A percentile compares a stretch with the other conserved stretches of the same genome.
phyloP scores from a whole-genome alignment of 306 rosid species.

The Fagus crenata region DNA sequence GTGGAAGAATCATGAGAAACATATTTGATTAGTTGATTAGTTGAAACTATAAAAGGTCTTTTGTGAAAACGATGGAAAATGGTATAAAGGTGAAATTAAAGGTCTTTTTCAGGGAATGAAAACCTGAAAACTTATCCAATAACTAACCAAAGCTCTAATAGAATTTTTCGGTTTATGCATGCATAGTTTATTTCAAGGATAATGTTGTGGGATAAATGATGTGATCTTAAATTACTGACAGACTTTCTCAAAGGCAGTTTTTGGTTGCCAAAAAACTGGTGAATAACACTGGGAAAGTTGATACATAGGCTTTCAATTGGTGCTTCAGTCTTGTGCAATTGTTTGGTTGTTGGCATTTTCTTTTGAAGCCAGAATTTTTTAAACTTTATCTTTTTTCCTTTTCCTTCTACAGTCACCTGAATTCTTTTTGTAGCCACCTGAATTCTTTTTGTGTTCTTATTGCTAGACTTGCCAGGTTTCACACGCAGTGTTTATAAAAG shows the following conservation, averaged over 20 bases:
- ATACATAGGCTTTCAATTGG: slow-evolving; percentile 2
- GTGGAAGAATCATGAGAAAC: not conserved
- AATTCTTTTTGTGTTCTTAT: slow-evolving; percentile 21
- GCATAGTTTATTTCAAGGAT: not conserved
- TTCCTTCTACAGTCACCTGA: slow-evolving; percentile 13
- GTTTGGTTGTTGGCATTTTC: not conserved
- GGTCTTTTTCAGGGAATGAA: not conserved
- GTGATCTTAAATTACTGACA: not conserved
- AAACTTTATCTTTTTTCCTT: not conserved
- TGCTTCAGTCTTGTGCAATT: not conserved
- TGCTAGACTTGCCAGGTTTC: slow-evolving; percentile 90
- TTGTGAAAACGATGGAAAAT: not conserved
- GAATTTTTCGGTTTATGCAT: not conserved
- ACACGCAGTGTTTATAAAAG: slow-evolving; percentile 86
- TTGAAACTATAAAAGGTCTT: not conserved
- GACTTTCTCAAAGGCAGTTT: not conserved
- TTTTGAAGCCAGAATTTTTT: not conserved
- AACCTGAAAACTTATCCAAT: not conserved
- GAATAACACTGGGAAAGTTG: not conserved
- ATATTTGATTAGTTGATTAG: not conserved
- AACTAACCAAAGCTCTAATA: not conserved
- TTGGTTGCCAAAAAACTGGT: not conserved
- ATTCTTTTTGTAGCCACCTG: not conserved
- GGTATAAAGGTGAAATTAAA: not conserved
- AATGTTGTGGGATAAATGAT: not conserved